Base-by-base conservation (phyloP, 345 rosid species). In the Noccaea bulbosa region DNA sequence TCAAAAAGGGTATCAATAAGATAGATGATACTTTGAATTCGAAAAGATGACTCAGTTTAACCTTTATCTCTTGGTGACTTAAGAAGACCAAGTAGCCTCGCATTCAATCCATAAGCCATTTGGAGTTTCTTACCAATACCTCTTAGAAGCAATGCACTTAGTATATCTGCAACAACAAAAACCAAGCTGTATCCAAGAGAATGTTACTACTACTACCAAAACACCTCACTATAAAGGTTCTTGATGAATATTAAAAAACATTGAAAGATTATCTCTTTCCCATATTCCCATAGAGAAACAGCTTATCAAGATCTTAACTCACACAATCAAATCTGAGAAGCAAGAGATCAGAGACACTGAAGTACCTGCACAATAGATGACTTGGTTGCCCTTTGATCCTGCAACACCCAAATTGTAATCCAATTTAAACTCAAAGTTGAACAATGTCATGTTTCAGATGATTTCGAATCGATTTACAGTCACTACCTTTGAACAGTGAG, bases 381-480 rank as follows among this genome's bases (percentile, higher is more conserved):
- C 77, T 72, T 0, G 97, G 92, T 56, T 79, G 90, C 54, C 95
- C 98, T 78, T 86, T 85, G 55, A 86, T 81, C 74, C 98, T 93
- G 86, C 75, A 80, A 38, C 60, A 72, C 34, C 65, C 45, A 58
- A 74, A 44, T 20, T 27, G 5, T 55, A 2, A 9, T 62, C 35
- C 67, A 38, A 20, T 44, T 30, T n/a, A 66, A 56, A 8, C 62
- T 56, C 58, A 41, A n/a, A n/a, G 0, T 12, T 4, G 5, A 16
- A 32, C 9, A 50, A 49, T 40, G 20, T 12, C 2, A 53, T 46
- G 38, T 4, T 37, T 38, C 41, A 70, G 7, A 60, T 37, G 22
- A 11, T 64, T 34, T 16, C 40, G 17, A 38, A 60, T 8, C 40
- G 34, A 55, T 32, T 32, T 32, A 30, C 5, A 60, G 1, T 0